phyloP scores from a whole-genome alignment of 768 basidiomycete species.

The Tylopilus vinaceipallidus region DNA sequence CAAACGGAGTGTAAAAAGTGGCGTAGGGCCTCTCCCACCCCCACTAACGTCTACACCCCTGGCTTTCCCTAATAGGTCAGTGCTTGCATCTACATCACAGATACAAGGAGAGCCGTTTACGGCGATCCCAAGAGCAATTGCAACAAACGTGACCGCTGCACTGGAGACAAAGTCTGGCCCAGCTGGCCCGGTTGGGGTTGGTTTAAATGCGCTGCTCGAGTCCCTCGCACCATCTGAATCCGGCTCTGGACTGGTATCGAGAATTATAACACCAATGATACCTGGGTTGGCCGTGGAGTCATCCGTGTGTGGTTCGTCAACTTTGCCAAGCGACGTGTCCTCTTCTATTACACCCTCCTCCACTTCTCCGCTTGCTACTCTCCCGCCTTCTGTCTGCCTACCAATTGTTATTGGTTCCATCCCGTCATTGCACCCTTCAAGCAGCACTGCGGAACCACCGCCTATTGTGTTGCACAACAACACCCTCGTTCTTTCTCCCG shows the following conservation, averaged over 20 bases:
- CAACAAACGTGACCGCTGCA: neutral
- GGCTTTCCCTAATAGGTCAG: constrained; percentile 40
- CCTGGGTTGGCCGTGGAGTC: neutral
- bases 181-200: neutral
- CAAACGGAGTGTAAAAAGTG: constrained; percentile 69
- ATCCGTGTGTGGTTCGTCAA: constrained; percentile 10
- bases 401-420: constrained; percentile 78
- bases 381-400: constrained; percentile 51
- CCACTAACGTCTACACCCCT: constrained; percentile 68
- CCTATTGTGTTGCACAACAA: constrained; percentile 85
- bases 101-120: constrained; percentile 3
- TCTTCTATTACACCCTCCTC: constrained; percentile 10
- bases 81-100: constrained; percentile 3
- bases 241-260: constrained; percentile 5
- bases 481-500: constrained; percentile 79
- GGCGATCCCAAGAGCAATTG: constrained; percentile 1
- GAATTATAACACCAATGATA: constrained; percentile 6
- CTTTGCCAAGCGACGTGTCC: constrained; percentile 14
- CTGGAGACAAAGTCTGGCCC: constrained; percentile 9
- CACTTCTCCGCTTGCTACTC: constrained; percentile 27
- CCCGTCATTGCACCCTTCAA: constrained; percentile 57
- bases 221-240: constrained; percentile 1
- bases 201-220: neutral
- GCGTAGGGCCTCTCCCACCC: constrained; percentile 58
- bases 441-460: constrained; percentile 40